Evolutionary conservation across 192 early-diverging fungal genomes (phyloP), one percentile per base, ranked within the genome.

Genomic region (Backusella westeae): DNA sequence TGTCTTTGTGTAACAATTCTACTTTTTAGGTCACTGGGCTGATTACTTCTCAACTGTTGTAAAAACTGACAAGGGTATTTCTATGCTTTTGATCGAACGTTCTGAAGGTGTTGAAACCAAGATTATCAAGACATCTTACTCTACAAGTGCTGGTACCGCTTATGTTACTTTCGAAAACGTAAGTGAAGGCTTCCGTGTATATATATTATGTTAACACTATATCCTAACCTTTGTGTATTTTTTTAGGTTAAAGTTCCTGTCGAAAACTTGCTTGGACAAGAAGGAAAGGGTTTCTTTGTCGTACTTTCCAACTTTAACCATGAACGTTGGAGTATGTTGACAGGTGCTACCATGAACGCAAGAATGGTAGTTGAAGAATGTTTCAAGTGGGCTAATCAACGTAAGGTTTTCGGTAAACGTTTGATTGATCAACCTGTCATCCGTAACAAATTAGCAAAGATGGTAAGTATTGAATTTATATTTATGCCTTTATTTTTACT

Each of bases 291-390:
- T 34, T 91, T 93, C 83, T 82, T 79, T 39, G 91, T 92, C 9
- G 86, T 91, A 74, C 86, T 92, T 84, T 87, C 79, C 75, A 93
- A 93, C 83, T 92, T 92, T 76, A 92, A 93, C 84, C 90, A 93
- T 72, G 90, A 92, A 70, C 83, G 90, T 35, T 91, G 88, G 88
- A 78, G 76, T 53, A 81, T 81, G 67, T 86, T 91, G 65, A 70
- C 53, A 10, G 75, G 75, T 49, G 79, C 84, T 21, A 69, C 78
- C 35, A 69, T 69, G 23, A 80, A 73, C 15, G 77, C 81, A 29
- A 80, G 90, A 36, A 38, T 81, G 9, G 81, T 87, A 19, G 80
- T 89, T 35, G 90, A 90, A 79, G 88, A 90, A 53, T 90, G 85
- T 63, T 81, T 90, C 83, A 90, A 92, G 80, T 93, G 91, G 91